phyloP scores from a whole-genome alignment of 352 stramenopile genomes.

The Globisporangium ultimum region DNA sequence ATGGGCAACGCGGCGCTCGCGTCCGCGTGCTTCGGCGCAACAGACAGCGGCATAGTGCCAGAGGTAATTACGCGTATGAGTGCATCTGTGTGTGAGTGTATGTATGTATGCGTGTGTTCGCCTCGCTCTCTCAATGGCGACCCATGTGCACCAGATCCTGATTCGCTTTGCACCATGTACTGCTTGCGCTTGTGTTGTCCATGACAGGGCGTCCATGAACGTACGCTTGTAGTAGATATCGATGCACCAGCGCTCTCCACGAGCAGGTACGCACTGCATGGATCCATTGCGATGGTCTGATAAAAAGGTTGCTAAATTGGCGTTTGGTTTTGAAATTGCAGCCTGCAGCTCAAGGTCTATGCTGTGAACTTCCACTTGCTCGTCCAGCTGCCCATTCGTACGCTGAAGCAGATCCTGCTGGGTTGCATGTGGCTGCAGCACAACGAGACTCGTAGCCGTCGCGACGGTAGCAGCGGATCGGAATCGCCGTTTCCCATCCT shows the following conservation, averaged over 20 bases:
- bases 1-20: conserved; percentile 25
- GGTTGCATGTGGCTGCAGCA: conserved; percentile 3
- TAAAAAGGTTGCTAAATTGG: not conserved
- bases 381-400: conserved; percentile 23
- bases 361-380: conserved; percentile 15
- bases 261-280: not conserved
- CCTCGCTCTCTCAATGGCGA: not conserved
- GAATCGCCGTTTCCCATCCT: conserved; percentile 3
- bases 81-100: not conserved
- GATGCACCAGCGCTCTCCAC: conserved; percentile 4
- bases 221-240: conserved; percentile 9
- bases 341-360: conserved; percentile 8
- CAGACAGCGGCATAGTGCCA: not conserved
- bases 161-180: too few species aligned
- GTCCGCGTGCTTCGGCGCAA: conserved; percentile 13
- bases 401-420: conserved; percentile 31
- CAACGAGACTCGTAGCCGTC: not conserved
- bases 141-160: too few species aligned
- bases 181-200: not conserved
- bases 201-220: conserved; percentile 3
- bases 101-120: not conserved
- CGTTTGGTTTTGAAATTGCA: not conserved
- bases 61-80: not conserved
- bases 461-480: not conserved
- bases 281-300: too few species aligned